Evolutionary conservation across 805 yeast species (phyloP).

Genomic region (Vanderwaltozyma verrucispora): DNA sequence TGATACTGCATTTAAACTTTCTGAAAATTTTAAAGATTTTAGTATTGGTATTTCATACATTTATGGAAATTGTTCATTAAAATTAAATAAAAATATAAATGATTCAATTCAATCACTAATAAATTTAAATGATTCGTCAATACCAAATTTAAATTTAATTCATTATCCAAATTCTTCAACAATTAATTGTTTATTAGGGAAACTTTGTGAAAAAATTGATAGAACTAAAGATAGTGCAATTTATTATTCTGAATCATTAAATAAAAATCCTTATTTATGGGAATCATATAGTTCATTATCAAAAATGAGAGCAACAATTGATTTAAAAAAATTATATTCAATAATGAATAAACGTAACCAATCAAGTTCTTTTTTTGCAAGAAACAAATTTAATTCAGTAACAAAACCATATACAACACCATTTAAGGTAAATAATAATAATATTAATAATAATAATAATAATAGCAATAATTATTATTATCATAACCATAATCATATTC

Average conservation of each 20-base stretch:
- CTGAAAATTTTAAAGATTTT: conserved; percentile 27
- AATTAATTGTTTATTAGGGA: conserved; percentile 58
- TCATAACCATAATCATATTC: not conserved
- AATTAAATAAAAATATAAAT: conserved; percentile 11
- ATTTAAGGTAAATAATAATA: conserved; percentile 3
- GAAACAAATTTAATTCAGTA: conserved; percentile 1
- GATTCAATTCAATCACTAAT: conserved; percentile 8
- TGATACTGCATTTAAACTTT: conserved; percentile 41
- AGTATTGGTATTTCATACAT: conserved; percentile 72
- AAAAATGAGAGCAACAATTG: conserved; percentile 58
- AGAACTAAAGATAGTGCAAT: conserved; percentile 56
- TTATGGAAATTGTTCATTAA: conserved; percentile 50
- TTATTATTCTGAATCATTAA: conserved; percentile 58
- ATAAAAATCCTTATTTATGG: conserved; percentile 70
- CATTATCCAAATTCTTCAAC: conserved; percentile 60
- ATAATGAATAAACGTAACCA: conserved; percentile 4
- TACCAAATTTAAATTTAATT: conserved; percentile 4
- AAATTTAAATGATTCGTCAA: not conserved
- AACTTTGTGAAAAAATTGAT: conserved; percentile 47
- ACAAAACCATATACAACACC: conserved; percentile 6
- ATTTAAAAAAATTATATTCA: conserved; percentile 20
- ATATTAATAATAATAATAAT: no score
- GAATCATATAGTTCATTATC: conserved; percentile 77
- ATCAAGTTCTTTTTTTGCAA: not conserved
- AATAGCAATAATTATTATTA: conserved; percentile 4